Evolutionary conservation across 495 filamentous ascomycete species (phyloP).

Genomic region (Jackrogersella multiformis): DNA sequence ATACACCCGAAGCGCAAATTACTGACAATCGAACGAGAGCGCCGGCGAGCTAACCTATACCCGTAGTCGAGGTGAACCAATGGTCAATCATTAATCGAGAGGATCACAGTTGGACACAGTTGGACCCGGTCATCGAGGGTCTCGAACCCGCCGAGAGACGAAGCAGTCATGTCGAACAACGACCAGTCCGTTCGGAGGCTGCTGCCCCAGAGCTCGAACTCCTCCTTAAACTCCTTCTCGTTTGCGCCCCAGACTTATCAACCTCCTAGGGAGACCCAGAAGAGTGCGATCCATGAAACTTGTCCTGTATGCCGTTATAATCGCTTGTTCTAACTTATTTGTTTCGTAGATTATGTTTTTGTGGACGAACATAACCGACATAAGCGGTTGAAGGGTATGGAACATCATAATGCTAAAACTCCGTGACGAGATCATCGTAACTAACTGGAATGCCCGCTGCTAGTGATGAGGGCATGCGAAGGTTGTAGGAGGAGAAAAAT

Average conservation of each 20-base stretch:
- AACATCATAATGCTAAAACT: constrained; percentile 11
- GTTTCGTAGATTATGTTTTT: constrained; percentile 89
- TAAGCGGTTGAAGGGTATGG: constrained; percentile 91
- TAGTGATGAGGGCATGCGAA: constrained; percentile 99
- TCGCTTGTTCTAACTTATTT: constrained; percentile 25
- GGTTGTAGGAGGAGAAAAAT: constrained; percentile 92
- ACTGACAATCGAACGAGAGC: background rate
- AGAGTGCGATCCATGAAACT: constrained; percentile 61
- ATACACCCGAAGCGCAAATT: background rate
- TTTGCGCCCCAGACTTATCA: constrained; percentile 66
- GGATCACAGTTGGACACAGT: constrained; percentile 24
- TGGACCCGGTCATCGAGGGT: constrained; percentile 31
- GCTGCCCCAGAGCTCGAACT: constrained; percentile 64
- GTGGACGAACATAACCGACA: constrained; percentile 99
- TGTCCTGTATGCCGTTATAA: constrained; percentile 9
- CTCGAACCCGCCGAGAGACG: constrained; percentile 33
- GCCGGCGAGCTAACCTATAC: background rate
- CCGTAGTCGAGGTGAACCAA: constrained; percentile 19
- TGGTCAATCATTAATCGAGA: constrained; percentile 32
- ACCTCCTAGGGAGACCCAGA: constrained; percentile 70
- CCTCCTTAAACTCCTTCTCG: constrained; percentile 64
- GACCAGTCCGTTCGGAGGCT: constrained; percentile 63
- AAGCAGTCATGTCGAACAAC: constrained; percentile 60
- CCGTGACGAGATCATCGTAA: background rate
- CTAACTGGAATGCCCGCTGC: constrained; percentile 31